These are phyloP conservation scores for Penicillium steckii DNA, from an alignment of 495 filamentous ascomycete species.

Conservation along the genomic window DNA sequence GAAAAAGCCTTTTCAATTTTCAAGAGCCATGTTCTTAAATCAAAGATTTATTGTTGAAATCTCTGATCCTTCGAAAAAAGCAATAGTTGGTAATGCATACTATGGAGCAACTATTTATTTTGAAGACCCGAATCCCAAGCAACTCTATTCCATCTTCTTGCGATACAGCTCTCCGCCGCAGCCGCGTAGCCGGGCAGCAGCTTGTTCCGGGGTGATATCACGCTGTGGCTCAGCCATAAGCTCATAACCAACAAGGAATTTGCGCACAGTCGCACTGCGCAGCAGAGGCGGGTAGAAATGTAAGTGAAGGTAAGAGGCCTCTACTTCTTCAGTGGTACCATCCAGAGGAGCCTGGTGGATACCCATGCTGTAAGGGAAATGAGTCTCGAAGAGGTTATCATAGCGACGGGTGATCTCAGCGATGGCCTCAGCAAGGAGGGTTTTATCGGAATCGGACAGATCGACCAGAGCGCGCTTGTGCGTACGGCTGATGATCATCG, in stretches of 20 bases:
- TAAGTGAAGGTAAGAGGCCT: constrained; percentile 87
- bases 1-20: no score
- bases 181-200: constrained; percentile 70
- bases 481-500: constrained; percentile 80
- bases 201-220: constrained; percentile 97
- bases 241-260: constrained; percentile 89
- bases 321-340: constrained; percentile 79
- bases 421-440: constrained; percentile 75
- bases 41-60: no score
- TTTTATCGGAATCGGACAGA: constrained; percentile 63
- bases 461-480: constrained; percentile 83
- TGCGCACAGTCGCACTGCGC: constrained; percentile 87
- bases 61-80: no score
- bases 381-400: constrained; percentile 95
- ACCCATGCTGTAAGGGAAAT: constrained; percentile 92
- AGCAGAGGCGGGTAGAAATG: constrained; percentile 96
- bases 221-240: constrained; percentile 95
- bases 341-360: constrained; percentile 93
- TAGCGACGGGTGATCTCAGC: constrained; percentile 86
- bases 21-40: no score
- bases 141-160: constrained; percentile 51
- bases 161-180: constrained; percentile 84
- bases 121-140: neutral
- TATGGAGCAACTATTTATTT: neutral
- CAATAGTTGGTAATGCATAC: neutral